Evolutionary conservation across 164 flowering plant genomes (phyloP), one percentile per base, ranked within the genome.

Genomic region (Berberis vulgaris): DNA sequence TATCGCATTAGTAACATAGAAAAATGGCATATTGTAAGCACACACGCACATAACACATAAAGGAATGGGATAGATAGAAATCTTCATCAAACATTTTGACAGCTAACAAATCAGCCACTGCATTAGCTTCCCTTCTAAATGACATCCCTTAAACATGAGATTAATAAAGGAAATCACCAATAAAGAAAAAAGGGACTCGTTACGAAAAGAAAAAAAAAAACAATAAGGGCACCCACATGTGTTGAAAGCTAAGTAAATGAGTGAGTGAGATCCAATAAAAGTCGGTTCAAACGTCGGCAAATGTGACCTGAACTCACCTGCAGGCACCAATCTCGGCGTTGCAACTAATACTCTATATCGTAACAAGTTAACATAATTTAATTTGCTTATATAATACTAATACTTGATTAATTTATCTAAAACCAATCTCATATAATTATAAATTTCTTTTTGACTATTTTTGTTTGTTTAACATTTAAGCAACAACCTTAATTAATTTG

Each of bases 301-400:
- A 5, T 11, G n/a, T 1, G 4, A 52, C 10, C n/a, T 47, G 9
- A 47, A 47, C 7, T 47, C 50, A 1, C 50, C 50, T 47, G 50
- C 50, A 47, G 54, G 54, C 54, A 26, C 54, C 54, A 52, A 52
- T 52, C 54, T 52, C 11, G 54, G 54, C n/a, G 54, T 26, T 52
- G 54, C 54, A 12, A 52, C 54, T 52, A 52, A 12, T 6, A 26
- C 10, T 52, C 10, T 52, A 12, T 4, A 7, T 7, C 54, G 3
- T 11, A 4, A 12, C n/a, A 10, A 7, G n/a, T 52, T 4, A 52
- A 52, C 26, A 26, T 26, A 26, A 26, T 26, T 26, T 26, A 52
- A 12, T 52, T 52, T 5, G 54, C 54, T 52, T 0, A 26, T 26
- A 26, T 26, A 26, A 26, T 26, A 26, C 26, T 26, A 26, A 26